phyloP scores from a whole-genome alignment of 129 eudicot genomes.

The Flaveria bidentis region DNA sequence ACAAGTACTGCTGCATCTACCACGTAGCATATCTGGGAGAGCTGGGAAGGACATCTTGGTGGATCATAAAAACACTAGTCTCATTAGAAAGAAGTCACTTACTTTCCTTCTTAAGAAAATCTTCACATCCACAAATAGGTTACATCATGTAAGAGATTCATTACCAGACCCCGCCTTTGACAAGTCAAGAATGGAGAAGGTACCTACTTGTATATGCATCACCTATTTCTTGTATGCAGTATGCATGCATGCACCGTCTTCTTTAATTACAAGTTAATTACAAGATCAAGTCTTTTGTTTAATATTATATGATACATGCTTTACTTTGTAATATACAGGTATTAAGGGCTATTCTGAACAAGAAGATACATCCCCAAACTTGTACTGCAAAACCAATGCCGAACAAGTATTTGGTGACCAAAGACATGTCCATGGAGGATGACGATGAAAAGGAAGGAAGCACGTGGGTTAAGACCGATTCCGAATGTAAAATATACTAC shows the following conservation, averaged over 20 bases:
- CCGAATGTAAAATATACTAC: constrained; percentile 61
- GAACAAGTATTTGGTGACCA: constrained; percentile 46
- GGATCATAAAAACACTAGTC: constrained; percentile 35
- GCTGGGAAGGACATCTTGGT: constrained; percentile 33
- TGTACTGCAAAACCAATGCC: constrained; percentile 31
- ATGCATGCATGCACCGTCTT: not conserved
- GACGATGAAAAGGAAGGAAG: constrained; percentile 44
- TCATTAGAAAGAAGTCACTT: constrained; percentile 59
- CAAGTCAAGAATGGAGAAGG: constrained; percentile 77
- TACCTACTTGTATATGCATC: not conserved
- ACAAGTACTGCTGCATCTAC: constrained; percentile 6
- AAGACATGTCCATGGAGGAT: constrained; percentile 35
- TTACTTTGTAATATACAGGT: constrained; percentile 37
- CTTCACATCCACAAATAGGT: constrained; percentile 43
- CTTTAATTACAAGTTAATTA: not conserved
- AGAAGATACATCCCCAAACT: constrained; percentile 83
- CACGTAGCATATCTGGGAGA: constrained; percentile 31
- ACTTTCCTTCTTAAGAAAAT: constrained; percentile 65
- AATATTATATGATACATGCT: not conserved
- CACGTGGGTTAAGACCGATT: constrained; percentile 88
- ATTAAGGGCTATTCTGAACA: constrained; percentile 67
- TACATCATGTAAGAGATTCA: constrained; percentile 42
- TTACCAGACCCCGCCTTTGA: constrained; percentile 46
- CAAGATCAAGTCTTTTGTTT: not conserved
- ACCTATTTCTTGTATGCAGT: not conserved